Percentiles rank a stretch among this genome's conserved stretches.
phyloP scores from a whole-genome alignment of 805 yeast genomes.

The Candida tibetensis region DNA sequence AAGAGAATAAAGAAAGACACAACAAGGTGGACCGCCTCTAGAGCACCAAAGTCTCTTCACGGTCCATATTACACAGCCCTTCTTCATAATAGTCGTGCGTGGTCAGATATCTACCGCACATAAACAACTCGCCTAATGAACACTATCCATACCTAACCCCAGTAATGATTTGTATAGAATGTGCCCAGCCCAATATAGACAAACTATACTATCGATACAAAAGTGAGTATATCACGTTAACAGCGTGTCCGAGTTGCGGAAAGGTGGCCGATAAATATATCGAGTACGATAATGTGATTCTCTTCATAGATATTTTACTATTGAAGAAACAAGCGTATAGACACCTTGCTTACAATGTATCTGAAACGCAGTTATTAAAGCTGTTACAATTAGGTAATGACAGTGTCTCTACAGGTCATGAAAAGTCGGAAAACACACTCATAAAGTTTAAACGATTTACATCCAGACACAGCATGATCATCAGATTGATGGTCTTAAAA shows the following conservation, averaged over 20 bases:
- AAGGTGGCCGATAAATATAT: slow-evolving; percentile 85
- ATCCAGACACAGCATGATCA: slow-evolving; percentile 20
- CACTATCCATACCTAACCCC: neutral
- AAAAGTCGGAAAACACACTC: neutral
- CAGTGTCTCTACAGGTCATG: slow-evolving; percentile 10
- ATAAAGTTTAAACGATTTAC: slow-evolving; percentile 4
- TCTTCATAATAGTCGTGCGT: neutral
- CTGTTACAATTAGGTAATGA: neutral
- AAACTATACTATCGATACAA: slow-evolving; percentile 71
- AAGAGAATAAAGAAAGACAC: too few relatives aligned
- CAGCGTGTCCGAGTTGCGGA: slow-evolving; percentile 71
- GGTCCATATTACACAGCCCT: too few relatives aligned
- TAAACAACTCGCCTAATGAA: neutral
- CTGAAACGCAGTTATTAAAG: slow-evolving; percentile 27
- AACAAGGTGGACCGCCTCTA: too few relatives aligned
- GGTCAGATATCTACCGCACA: neutral
- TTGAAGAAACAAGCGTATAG: slow-evolving; percentile 85
- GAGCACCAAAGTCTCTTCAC: too few relatives aligned
- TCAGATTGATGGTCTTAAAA: slow-evolving; percentile 56
- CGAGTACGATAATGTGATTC: slow-evolving; percentile 80
- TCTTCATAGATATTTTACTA: slow-evolving; percentile 79
- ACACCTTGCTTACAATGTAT: slow-evolving; percentile 77
- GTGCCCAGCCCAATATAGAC: slow-evolving; percentile 58
- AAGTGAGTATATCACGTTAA: slow-evolving; percentile 72
- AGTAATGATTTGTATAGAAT: slow-evolving; percentile 87